Evolutionary conservation across 163 green algal species (phyloP), one percentile per base, ranked within the genome.

Genomic region (Volvox carteri): DNA sequence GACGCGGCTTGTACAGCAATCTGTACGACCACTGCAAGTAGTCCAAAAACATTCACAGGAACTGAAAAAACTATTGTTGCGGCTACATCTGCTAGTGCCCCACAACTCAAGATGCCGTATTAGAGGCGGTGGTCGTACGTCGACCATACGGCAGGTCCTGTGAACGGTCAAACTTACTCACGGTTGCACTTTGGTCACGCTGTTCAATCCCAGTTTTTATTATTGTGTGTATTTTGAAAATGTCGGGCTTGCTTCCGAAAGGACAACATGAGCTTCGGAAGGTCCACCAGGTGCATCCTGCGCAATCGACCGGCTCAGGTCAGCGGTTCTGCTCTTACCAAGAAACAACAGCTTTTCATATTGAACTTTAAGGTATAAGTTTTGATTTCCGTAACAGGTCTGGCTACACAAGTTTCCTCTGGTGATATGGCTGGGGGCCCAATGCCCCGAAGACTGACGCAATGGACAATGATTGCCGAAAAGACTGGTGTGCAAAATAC

Each of bases 401-500:
- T 75, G 8, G 65, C 25, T 3, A 72, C 60, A 72, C 60, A 37
- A 33, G 46, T 33, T 25, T 75, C 65, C 1, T 46, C 65, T 33
- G 65, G 33, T 9, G 65, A 75, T 9, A 30, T 42, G 16, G 11
- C 65, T 5, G 65, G 30, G 46, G 65, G 65, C 9, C 30, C 65
- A 48, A 12, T 12, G 30, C 30, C 30, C 7, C 30, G 33, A 46
- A 30, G 65, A 19, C 65, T 75, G 30, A 75, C 65, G 33, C 65
- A 75, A 75, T 80, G 73, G 73, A 65, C 73, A 21, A 80, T 80
- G 4, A 80, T 80, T 46, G 44, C 42, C 28, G 73, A 80, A 46
- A 80, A 80, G 19, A 39, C 44, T 12, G 73, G 73, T 46, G 73
- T 80, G 21, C 73, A 80, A 44, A 28, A 16, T 3, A 80, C 73